Evolutionary conservation across 495 filamentous ascomycete genomes (phyloP), one percentile per base, ranked within the genome.

Genomic region (Trichocladium uniseriatum): DNA sequence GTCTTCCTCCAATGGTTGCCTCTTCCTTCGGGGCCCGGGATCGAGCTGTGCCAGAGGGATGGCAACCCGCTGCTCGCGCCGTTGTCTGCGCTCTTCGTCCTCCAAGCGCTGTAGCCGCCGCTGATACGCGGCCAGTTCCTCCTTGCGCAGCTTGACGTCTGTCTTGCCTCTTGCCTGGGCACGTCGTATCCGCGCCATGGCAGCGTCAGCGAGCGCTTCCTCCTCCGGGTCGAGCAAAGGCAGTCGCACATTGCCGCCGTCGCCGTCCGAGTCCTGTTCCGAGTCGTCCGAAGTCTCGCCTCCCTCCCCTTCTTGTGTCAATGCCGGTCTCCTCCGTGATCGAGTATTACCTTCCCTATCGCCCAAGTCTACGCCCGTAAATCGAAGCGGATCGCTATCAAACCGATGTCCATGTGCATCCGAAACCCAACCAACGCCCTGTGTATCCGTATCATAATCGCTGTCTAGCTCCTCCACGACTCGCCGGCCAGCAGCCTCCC

Each of bases 121-220:
- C 61, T 90, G 82, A 41, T 90, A 67, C 29, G 87, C 88, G 34
- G 84, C 83, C 52, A 89, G 65, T 60, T 92, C 88, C 24, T 79
- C 75, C 54, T 82, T 76, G 46, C 77, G 83, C 45, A 94, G 69
- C 54, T 80, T 83, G 22, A 94, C 87, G 40, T 90, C 87, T 32
- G 69, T 72, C 65, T 80, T 83, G 35, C 88, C 88, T 56, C 79
- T 77, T 51, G 75, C 71, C 51, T 85, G 79, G 22, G 88, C 87
- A 39, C 79, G 79, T 49, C 77, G 78, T 67, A 94, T 91, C 41
- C 86, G 80, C 54, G 79, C 79, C 64, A 90, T 62, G 32, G 87
- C 88, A 45, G 77, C 77, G 46, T 88, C 79, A 52, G 87, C 78
- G 55, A 91, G 64, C 57, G 75, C 74, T 48, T 89, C 84, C 60